Conservation (phyloP, 345 rosid genomes). For the Brassica cretica region DNA sequence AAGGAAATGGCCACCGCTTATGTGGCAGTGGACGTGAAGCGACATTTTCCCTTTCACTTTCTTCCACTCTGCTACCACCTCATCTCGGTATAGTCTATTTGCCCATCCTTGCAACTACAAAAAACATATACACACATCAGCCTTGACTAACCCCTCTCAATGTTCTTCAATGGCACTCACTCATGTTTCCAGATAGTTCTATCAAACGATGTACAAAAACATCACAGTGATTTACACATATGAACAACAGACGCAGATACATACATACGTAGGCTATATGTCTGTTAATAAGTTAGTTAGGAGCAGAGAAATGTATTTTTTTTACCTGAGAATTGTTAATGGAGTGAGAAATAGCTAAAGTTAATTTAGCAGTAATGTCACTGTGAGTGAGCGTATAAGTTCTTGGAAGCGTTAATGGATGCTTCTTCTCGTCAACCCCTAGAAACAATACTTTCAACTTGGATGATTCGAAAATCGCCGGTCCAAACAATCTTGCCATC, state of each 20-base stretch:
- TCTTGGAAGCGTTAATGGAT: slow-evolving; percentile 86
- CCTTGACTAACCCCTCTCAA: neutral
- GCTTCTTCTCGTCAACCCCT: slow-evolving; percentile 91
- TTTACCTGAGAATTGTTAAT: slow-evolving; percentile 92
- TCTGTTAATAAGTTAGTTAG: neutral
- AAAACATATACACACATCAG: neutral
- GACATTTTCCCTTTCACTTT: slow-evolving; percentile 91
- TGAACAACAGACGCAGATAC: neutral
- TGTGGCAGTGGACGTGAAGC: slow-evolving; percentile 95
- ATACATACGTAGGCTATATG: neutral
- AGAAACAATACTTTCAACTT: slow-evolving; percentile 84
- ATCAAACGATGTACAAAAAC: neutral
- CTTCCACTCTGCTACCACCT: slow-evolving; percentile 98
- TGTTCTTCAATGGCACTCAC: neutral
- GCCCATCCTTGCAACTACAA: slow-evolving; percentile 94
- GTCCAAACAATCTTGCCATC: slow-evolving; percentile 94
- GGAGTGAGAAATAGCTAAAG: slow-evolving; percentile 84
- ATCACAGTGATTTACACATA: neutral
- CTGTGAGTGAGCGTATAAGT: slow-evolving; percentile 93
- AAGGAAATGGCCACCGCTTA: slow-evolving; percentile 92
- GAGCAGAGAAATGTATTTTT: neutral
- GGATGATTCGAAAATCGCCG: slow-evolving; percentile 89
- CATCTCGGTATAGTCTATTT: slow-evolving; percentile 83
- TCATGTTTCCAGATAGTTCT: neutral
- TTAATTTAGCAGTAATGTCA: slow-evolving; percentile 82